Evolutionary conservation across 257 asterid genomes (phyloP), one percentile per base, ranked within the genome.

Genomic region (Cinchona pubescens): DNA sequence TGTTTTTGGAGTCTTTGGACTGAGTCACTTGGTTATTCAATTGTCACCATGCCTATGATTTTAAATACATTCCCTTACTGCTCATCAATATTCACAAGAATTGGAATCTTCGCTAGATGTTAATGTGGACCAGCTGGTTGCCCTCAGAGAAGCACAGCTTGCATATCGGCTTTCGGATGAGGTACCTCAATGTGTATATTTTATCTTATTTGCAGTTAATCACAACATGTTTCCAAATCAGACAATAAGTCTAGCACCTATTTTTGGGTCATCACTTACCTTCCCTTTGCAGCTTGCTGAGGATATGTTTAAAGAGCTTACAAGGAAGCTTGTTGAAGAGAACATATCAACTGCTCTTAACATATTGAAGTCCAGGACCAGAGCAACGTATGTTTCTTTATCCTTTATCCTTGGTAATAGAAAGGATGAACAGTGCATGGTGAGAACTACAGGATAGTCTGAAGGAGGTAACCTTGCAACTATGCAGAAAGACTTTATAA

Each of bases 121-220:
- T 73, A 87, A 82, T 73, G 94, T 59, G 78, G 79, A 78, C 63
- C 94, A 91, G 85, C 83, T 95, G 89, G 83, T 91, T 81, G 80
- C 86, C 79, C 91, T 95, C 58, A 88, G 98, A 78, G 97, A 95
- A 90, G 94, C 96, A 30, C 99, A 95, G 73, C 89, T 85, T 79
- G 76, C 72, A 67, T 95, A 89, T 83, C 90, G 84, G 74, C 90
- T 95, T 75, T 88, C 97, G 32, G 98, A 95, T 80, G 96, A 92
- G 93, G 93, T 88, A 85, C 66, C 42, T 43, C 56, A 62, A 72
- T 60, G 9, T 35, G 11, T 38, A 18, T 34, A 25, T 42, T 16
- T 13, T 38, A 51, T 11, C 38, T 25, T 64, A 11, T 12, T 7
- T 34, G 30, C 65, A 40, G n/a, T 62, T 34, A 8, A 38, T 13